These are phyloP conservation scores for Penicillium concentricum DNA, from an alignment of 2,329 filamentous ascomycete genomes.

Conservation along the genomic window DNA sequence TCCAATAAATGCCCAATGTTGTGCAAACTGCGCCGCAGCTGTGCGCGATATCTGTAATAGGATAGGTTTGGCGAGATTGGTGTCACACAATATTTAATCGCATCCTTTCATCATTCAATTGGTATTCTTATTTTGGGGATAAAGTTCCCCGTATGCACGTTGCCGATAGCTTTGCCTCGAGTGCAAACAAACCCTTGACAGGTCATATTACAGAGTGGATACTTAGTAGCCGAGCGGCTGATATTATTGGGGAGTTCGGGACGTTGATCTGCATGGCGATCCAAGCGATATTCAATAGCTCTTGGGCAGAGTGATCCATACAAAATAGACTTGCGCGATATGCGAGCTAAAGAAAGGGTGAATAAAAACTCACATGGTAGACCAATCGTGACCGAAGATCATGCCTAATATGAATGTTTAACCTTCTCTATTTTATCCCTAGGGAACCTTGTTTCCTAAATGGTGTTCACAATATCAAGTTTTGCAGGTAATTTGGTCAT, in stretches of 20 bases:
- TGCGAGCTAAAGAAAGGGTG: neutral
- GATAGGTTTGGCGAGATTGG: conserved; percentile 5
- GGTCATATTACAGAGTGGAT: conserved; percentile 17
- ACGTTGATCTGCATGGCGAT: conserved; percentile 15
- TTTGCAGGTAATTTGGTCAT: neutral
- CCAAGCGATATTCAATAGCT: conserved; percentile 6
- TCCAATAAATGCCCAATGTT: neutral
- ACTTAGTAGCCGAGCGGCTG: neutral
- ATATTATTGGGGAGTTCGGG: conserved; percentile 8
- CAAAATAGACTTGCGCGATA: neutral
- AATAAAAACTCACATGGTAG: neutral
- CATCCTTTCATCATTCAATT: neutral
- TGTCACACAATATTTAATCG: neutral
- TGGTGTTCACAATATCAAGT: too few species aligned
- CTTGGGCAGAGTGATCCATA: neutral
- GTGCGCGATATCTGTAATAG: conserved; percentile 1
- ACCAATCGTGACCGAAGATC: neutral
- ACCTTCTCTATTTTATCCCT: neutral
- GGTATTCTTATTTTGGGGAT: neutral
- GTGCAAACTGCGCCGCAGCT: neutral
- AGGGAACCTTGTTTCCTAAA: neutral
- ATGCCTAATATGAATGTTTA: neutral
- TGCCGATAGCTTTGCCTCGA: conserved; percentile 7
- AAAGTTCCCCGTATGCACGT: conserved; percentile 9
- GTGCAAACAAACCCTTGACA: conserved; percentile 9